Conservation (phyloP, 805 yeast genomes). For the Kazachstania psychrophila region DNA sequence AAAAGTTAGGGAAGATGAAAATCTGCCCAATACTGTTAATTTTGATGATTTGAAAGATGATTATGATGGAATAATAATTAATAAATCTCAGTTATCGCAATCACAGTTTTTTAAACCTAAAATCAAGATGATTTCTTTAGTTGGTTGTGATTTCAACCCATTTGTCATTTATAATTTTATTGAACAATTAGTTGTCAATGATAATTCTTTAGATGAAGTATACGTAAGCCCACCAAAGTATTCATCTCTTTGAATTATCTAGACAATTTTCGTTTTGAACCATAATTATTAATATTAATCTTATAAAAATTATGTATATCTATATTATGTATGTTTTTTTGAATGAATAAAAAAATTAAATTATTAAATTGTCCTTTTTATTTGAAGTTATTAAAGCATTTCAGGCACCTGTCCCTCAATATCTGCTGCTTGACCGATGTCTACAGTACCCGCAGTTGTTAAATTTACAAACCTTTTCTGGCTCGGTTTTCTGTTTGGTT, state of each 20-base stretch:
- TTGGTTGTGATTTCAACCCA: constrained; percentile 35
- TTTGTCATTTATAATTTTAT: constrained; percentile 34
- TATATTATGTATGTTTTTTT: no score
- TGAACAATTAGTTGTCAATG: constrained; percentile 12
- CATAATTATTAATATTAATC: background rate
- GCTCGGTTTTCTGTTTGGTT: constrained; percentile 23
- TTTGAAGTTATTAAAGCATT: constrained; percentile 6
- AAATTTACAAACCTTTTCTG: constrained; percentile 33
- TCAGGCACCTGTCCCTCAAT: constrained; percentile 28
- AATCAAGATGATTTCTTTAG: constrained; percentile 29
- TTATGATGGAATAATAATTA: constrained; percentile 1
- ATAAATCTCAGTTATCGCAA: background rate
- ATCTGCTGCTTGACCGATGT: constrained; percentile 27
- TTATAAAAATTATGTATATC: background rate
- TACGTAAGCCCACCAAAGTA: background rate
- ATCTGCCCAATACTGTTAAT: constrained; percentile 9
- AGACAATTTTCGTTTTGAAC: no score
- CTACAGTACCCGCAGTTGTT: constrained; percentile 28
- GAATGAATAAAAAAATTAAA: background rate
- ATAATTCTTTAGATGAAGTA: background rate
- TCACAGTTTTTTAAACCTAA: constrained; percentile 10
- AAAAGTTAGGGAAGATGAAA: constrained; percentile 20
- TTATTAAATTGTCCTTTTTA: background rate
- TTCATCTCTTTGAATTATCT: no score
- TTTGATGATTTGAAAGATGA: background rate